Evolutionary conservation across 345 rosid species (phyloP).

Genomic region (Citrus medica): DNA sequence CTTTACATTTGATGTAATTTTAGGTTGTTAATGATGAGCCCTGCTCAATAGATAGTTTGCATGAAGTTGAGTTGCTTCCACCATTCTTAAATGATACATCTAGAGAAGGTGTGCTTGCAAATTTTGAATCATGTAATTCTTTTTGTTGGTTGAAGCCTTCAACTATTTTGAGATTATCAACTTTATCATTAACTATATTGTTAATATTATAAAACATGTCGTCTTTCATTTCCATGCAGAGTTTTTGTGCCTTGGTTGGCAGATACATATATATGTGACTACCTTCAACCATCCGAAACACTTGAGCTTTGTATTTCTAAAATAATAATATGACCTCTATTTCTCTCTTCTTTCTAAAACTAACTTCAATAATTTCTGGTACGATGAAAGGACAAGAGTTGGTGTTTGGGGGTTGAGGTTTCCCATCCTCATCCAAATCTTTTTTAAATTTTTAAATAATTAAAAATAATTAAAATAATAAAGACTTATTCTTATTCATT

Average conservation of each 20-base stretch:
- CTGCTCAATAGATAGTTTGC: constrained; percentile 48
- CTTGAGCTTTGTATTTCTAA: constrained; percentile 51
- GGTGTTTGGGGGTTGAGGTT: no score
- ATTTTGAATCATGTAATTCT: constrained; percentile 5
- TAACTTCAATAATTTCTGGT: no score
- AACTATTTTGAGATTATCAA: not conserved
- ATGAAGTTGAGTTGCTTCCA: constrained; percentile 70
- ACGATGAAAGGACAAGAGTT: no score
- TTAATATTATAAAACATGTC: constrained; percentile 49
- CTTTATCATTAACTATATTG: constrained; percentile 22
- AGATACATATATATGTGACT: constrained; percentile 60
- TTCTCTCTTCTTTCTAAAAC: not conserved
- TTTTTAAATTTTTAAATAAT: no score
- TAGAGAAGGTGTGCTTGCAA: constrained; percentile 43
- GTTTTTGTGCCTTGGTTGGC: constrained; percentile 82
- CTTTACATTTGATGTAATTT: constrained; percentile 4
- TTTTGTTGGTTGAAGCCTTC: not conserved
- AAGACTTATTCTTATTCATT: not conserved
- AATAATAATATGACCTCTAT: not conserved
- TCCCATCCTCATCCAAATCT: no score
- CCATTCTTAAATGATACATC: constrained; percentile 62
- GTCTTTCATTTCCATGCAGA: constrained; percentile 68
- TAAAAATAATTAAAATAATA: no score
- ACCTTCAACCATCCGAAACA: constrained; percentile 69
- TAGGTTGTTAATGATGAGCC: constrained; percentile 63